phyloP scores from a whole-genome alignment of 2,329 filamentous ascomycete genomes.

The Penicillium italicum region DNA sequence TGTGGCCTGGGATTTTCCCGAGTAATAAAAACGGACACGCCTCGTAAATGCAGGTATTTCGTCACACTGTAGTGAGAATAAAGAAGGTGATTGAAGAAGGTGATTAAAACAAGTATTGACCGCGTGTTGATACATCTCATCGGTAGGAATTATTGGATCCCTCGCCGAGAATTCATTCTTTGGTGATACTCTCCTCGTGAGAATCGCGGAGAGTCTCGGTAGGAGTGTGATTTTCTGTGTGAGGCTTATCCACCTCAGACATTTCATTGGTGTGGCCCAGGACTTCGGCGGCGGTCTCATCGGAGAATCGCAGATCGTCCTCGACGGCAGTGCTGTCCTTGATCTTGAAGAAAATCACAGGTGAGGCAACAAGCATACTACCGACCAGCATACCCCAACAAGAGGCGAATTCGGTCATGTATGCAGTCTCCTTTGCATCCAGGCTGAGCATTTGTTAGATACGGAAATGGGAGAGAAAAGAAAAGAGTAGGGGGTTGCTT shows the following conservation, averaged over 20 bases:
- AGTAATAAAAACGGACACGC: conserved; percentile 5
- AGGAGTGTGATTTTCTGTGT: conserved; percentile 1
- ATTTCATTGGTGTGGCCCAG: conserved; percentile 23
- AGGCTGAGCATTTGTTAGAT: conserved; percentile 51
- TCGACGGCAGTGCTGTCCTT: conserved; percentile 76
- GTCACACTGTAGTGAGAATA: neutral
- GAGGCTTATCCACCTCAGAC: conserved; percentile 18
- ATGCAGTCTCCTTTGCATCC: conserved; percentile 61
- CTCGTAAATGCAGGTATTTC: conserved; percentile 15
- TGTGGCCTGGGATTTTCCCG: neutral
- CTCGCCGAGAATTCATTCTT: conserved; percentile 2
- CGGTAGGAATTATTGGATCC: neutral
- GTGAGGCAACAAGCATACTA: conserved; percentile 72
- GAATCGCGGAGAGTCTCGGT: conserved; percentile 3
- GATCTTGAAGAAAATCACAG: conserved; percentile 75
- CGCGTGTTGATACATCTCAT: conserved; percentile 6
- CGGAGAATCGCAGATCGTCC: conserved; percentile 78
- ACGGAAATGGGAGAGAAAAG: neutral
- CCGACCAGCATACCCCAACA: conserved; percentile 73
- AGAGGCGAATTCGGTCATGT: conserved; percentile 67
- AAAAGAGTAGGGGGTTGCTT: conserved; percentile 18
- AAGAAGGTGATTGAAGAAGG: neutral
- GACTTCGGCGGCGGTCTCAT: conserved; percentile 76
- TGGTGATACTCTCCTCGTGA: conserved; percentile 9
- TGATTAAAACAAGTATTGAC: conserved; percentile 1